Evolutionary conservation across 2,329 filamentous ascomycete genomes (phyloP).

Genomic region (Fusarium gaditjirri): DNA sequence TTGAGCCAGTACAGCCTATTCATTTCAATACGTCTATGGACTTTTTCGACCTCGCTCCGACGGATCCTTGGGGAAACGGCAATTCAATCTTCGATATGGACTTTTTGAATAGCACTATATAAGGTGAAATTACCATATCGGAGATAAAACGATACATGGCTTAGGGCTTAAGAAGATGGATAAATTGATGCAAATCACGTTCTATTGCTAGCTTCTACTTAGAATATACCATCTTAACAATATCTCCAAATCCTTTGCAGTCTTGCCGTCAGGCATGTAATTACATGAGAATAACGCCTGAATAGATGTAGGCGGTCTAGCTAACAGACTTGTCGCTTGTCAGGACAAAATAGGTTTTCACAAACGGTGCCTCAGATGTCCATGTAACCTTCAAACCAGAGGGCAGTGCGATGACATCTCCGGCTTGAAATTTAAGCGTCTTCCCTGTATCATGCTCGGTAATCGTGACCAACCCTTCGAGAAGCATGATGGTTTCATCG

Average conservation of each 20-base stretch:
- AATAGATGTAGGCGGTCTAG: fast-evolving
- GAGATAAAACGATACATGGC: neutral
- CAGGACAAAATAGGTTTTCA: neutral
- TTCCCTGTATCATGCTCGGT: neutral
- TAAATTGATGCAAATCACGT: neutral
- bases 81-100: neutral
- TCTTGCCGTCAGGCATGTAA: neutral
- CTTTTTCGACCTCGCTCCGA: neutral
- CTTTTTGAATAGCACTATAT: neutral
- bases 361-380: neutral
- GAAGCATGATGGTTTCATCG: neutral
- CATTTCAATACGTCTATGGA: neutral
- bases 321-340: neutral
- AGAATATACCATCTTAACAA: too few relatives aligned
- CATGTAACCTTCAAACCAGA: neutral
- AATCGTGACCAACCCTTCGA: neutral
- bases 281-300: fast-evolving
- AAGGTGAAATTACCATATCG: fast-evolving
- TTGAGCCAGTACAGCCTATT: neutral
- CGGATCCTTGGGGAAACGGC: neutral
- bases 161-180: neutral
- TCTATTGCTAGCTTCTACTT: neutral
- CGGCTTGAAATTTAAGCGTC: neutral
- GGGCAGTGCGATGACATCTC: neutral
- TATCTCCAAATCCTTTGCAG: neutral